These are phyloP conservation scores for Dactylellina leptospora DNA, from an alignment of 2,329 filamentous ascomycete species.

Conservation along the genomic window DNA sequence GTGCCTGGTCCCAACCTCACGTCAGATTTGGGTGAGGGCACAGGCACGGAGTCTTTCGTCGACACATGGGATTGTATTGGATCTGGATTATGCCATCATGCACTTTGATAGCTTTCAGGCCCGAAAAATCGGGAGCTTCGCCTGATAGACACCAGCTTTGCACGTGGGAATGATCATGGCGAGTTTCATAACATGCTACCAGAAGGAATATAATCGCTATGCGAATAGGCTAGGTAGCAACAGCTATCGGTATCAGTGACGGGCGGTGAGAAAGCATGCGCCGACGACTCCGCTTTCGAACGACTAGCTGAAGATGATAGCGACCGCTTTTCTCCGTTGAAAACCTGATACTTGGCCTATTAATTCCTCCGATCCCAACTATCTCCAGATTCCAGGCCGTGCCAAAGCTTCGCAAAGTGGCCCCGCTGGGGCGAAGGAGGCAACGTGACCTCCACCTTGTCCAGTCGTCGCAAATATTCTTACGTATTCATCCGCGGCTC, in stretches of 20 bases:
- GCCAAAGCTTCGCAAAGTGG: constrained; percentile 3
- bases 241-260: background rate
- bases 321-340: background rate
- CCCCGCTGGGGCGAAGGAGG: background rate
- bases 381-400: background rate
- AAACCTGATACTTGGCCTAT: constrained; percentile 19
- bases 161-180: constrained; percentile 20
- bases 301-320: no score
- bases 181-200: constrained; percentile 13
- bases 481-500: constrained; percentile 33
- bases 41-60: background rate
- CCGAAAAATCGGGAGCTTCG: constrained; percentile 10
- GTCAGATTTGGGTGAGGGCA: constrained; percentile 38
- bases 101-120: constrained; percentile 8
- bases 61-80: constrained; percentile 30
- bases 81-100: constrained; percentile 38
- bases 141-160: constrained; percentile 2
- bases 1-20: constrained; percentile 39
- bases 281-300: no score
- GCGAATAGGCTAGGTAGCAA: constrained; percentile 5
- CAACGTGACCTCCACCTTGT: background rate
- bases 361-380: constrained; percentile 25
- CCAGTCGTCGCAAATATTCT: constrained; percentile 12
- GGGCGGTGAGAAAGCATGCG: background rate
- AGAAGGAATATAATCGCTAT: constrained; percentile 4